Conservation (phyloP, 2,329 filamentous ascomycete genomes). For the Sarocladiaceae sp. region DNA sequence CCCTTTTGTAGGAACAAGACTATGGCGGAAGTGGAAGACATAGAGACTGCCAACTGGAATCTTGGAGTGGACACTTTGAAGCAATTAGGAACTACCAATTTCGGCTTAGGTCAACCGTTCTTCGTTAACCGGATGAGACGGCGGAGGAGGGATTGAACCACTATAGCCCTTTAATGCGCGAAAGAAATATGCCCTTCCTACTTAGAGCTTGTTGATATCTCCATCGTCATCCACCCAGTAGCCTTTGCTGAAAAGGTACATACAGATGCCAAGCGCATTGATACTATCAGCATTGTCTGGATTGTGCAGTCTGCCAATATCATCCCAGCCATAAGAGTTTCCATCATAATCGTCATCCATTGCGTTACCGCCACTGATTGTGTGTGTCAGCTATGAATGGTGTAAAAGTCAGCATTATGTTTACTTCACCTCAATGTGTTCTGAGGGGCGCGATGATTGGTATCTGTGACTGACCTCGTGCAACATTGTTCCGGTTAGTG, state of each 20-base stretch:
- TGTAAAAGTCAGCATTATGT: no score
- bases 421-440: no score
- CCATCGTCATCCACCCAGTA: not conserved
- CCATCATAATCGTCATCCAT: not conserved
- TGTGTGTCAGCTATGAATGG: not conserved
- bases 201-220: not conserved
- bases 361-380: not conserved
- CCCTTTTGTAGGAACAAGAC: not conserved
- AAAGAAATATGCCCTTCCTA: no score
- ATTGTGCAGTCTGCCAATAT: not conserved
- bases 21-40: not conserved
- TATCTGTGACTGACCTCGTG: not conserved
- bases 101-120: not conserved
- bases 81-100: not conserved
- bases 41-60: not conserved
- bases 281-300: not conserved
- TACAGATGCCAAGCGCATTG: not conserved
- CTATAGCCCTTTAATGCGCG: no score
- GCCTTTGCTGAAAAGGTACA: constrained; percentile 2
- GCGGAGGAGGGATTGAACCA: no score
- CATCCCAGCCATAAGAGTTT: not conserved
- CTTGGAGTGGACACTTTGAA: not conserved
- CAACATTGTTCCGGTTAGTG: not conserved
- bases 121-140: no score
- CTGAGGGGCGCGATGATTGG: no score